These are phyloP conservation scores for Mimosa bimucronata DNA, from an alignment of 306 rosid species.

Conservation along the genomic window DNA sequence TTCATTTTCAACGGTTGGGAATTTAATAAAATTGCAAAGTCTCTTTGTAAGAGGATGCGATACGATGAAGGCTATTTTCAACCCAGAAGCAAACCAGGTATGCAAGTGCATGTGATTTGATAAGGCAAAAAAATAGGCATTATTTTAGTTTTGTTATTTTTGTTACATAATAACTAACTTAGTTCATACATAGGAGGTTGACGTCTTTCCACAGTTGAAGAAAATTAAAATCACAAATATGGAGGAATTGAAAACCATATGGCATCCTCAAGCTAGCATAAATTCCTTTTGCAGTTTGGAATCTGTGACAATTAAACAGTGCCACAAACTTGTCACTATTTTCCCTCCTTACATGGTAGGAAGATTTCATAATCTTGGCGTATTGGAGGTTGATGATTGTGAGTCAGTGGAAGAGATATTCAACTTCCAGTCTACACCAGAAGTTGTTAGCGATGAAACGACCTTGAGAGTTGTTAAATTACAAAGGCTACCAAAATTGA, in stretches of 20 bases:
- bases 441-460: neutral
- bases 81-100: neutral
- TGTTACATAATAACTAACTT: neutral
- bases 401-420: too few relatives aligned
- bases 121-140: neutral
- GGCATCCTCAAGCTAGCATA: neutral
- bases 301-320: too few relatives aligned
- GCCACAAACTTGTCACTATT: too few relatives aligned
- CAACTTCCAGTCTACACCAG: neutral
- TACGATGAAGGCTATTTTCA: slow-evolving; percentile 26
- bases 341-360: too few relatives aligned
- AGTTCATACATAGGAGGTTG: neutral
- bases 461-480: neutral
- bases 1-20: slow-evolving; percentile 20
- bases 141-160: neutral
- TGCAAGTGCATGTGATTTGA: neutral
- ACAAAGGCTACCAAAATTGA: slow-evolving; percentile 16
- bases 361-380: too few relatives aligned
- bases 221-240: neutral
- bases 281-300: too few relatives aligned
- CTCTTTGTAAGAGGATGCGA: slow-evolving; percentile 27
- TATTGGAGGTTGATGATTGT: too few relatives aligned
- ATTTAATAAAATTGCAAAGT: slow-evolving; percentile 26
- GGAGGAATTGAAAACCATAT: too few relatives aligned
- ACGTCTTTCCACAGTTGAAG: slow-evolving; percentile 2